Conservation (phyloP, 805 yeast genomes). For the Ogataea pilisensis region DNA sequence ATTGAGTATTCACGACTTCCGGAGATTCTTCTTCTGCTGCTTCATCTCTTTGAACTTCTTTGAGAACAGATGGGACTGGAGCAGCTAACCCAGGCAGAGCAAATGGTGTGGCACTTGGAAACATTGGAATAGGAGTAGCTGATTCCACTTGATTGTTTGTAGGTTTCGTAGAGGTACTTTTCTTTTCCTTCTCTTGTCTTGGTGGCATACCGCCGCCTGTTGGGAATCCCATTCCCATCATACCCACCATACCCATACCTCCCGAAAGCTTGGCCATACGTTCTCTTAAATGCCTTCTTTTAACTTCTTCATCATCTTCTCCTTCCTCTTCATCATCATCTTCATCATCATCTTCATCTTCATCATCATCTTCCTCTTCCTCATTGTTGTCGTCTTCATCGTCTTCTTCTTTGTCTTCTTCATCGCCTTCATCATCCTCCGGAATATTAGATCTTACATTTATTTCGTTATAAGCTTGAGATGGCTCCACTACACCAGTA, state of each 20-base stretch:
- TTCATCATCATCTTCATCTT: conserved; percentile 44
- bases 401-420: conserved; percentile 22
- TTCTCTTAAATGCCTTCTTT: conserved; percentile 74
- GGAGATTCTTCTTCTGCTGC: conserved; percentile 9
- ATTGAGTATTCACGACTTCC: no score
- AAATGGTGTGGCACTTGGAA: conserved; percentile 45
- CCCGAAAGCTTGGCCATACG: conserved; percentile 97
- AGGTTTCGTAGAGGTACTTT: conserved; percentile 21
- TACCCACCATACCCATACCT: conserved; percentile 74
- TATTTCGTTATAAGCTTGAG: no score
- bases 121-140: conserved; percentile 14
- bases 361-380: conserved; percentile 31
- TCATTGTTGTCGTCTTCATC: conserved; percentile 29
- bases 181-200: conserved; percentile 19
- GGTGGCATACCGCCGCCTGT: conserved; percentile 15
- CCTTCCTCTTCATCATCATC: conserved; percentile 52
- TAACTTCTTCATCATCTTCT: conserved; percentile 71
- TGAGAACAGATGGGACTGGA: conserved; percentile 25
- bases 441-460: conserved; percentile 13
- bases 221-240: conserved; percentile 52
- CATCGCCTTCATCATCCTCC: conserved; percentile 20
- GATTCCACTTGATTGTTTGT: conserved; percentile 14
- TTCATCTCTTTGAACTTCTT: conserved; percentile 2
- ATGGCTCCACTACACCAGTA: no score
- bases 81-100: conserved; percentile 16